A percentile compares a stretch with the other conserved stretches of the same genome.
Conservation (phyloP, 768 basidiomycete genomes). For the Boletales sp. region DNA sequence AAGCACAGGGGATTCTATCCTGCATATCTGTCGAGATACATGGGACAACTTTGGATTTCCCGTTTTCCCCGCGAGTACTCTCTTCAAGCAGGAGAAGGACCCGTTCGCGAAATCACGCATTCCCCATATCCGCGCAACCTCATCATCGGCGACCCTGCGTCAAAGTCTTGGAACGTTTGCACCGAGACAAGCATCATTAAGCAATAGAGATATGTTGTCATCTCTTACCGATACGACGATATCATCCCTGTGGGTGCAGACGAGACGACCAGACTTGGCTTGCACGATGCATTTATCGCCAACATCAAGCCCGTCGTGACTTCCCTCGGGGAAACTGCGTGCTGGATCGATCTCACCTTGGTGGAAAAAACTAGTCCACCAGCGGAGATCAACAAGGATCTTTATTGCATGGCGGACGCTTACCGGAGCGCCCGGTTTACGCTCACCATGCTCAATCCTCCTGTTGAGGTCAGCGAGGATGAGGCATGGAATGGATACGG, state of each 20-base stretch:
- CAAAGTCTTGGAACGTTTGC: slow-evolving; percentile 2
- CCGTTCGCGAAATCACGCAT: slow-evolving; percentile 7
- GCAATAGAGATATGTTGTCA: slow-evolving; percentile 12
- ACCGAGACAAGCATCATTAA: neutral
- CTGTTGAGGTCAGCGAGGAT: neutral
- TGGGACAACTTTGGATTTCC: slow-evolving; percentile 23
- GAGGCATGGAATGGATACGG: slow-evolving; percentile 16
- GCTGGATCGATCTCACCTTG: slow-evolving; percentile 20
- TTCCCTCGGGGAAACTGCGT: slow-evolving; percentile 13
- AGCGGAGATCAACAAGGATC: slow-evolving; percentile 12
- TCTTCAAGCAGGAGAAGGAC: slow-evolving; percentile 9
- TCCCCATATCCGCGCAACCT: slow-evolving; percentile 14
- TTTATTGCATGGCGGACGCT: slow-evolving; percentile 18
- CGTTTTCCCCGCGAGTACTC: slow-evolving; percentile 20
- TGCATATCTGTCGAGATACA: slow-evolving; percentile 15
- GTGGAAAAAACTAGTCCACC: neutral
- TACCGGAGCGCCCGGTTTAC: slow-evolving; percentile 21
- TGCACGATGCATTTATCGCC: slow-evolving; percentile 1
- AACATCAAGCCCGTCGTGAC: neutral
- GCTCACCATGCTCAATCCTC: slow-evolving; percentile 15
- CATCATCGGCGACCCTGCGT: slow-evolving; percentile 5
- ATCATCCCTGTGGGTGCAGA: neutral
- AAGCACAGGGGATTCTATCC: slow-evolving; percentile 6
- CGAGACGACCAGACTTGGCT: neutral
- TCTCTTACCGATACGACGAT: slow-evolving; percentile 17